Percentiles rank a stretch among this genome's conserved stretches.
Conservation (phyloP, 306 rosid genomes). For the Acacia acuminata region DNA sequence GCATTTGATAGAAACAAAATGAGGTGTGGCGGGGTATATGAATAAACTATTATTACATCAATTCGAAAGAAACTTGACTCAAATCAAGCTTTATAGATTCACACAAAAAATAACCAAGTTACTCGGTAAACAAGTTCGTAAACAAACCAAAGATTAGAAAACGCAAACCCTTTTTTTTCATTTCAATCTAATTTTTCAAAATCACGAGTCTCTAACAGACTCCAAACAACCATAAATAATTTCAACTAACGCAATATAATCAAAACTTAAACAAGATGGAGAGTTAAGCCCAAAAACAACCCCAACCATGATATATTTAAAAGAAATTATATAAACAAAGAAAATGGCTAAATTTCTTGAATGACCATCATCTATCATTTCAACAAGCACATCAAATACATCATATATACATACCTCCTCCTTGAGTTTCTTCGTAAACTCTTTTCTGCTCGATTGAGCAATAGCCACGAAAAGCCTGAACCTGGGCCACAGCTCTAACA, state of each 20-base stretch:
- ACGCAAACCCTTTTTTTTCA: background rate
- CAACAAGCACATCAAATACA: background rate
- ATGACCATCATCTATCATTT: background rate
- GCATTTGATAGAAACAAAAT: no score
- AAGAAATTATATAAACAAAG: background rate
- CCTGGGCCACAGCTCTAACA: conserved; percentile 25
- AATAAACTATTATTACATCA: background rate
- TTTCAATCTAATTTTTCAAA: conserved; percentile 6
- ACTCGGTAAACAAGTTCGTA: background rate
- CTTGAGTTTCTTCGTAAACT: background rate
- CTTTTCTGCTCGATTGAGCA: conserved; percentile 22
- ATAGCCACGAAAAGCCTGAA: conserved; percentile 44
- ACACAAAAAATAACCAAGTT: background rate
- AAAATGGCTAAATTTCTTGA: background rate
- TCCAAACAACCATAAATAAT: background rate
- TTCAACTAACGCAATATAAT: background rate
- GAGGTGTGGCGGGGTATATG: background rate
- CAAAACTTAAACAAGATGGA: background rate
- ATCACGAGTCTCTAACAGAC: background rate
- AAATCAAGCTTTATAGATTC: background rate
- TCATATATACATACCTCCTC: conserved; percentile 17
- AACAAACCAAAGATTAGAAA: background rate
- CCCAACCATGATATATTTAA: no score
- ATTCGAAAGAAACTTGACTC: no score
- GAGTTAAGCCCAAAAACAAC: no score